Conservation (phyloP, 768 basidiomycete species). For the Leccinum subgranulosum region DNA sequence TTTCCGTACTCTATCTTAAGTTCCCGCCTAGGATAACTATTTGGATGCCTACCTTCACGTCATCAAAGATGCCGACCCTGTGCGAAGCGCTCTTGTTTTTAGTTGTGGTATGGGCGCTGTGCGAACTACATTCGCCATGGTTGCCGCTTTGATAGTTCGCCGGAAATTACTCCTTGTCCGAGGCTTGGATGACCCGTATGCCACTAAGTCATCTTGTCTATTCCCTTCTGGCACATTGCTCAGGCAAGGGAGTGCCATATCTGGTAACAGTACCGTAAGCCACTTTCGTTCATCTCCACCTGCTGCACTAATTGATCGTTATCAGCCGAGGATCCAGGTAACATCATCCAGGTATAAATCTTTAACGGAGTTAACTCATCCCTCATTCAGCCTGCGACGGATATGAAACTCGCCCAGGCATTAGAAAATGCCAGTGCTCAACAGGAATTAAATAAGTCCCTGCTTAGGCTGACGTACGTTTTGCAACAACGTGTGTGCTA, state of each 20-base stretch:
- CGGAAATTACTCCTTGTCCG: constrained; percentile 64
- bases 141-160: constrained; percentile 84
- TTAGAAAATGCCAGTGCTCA: constrained; percentile 77
- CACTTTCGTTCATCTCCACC: background rate
- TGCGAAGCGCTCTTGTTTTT: constrained; percentile 82
- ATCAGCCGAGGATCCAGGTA: constrained; percentile 31
- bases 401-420: constrained; percentile 56
- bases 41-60: constrained; percentile 87
- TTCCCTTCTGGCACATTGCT: constrained; percentile 4
- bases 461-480: constrained; percentile 75
- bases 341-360: background rate
- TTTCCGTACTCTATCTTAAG: background rate
- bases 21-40: constrained; percentile 71
- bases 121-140: constrained; percentile 95
- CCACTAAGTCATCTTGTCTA: constrained; percentile 32
- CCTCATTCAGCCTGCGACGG: constrained; percentile 40
- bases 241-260: constrained; percentile 24
- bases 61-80: constrained; percentile 76
- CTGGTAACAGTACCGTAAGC: constrained; percentile 51
- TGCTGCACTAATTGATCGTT: constrained; percentile 1
- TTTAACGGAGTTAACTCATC: constrained; percentile 8
- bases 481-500: constrained; percentile 65
- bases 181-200: constrained; percentile 80
- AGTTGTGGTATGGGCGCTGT: constrained; percentile 98
- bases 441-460: constrained; percentile 72